Conservation (phyloP, 1,139 yeast genomes). For the Taphrina flavorubra region DNA sequence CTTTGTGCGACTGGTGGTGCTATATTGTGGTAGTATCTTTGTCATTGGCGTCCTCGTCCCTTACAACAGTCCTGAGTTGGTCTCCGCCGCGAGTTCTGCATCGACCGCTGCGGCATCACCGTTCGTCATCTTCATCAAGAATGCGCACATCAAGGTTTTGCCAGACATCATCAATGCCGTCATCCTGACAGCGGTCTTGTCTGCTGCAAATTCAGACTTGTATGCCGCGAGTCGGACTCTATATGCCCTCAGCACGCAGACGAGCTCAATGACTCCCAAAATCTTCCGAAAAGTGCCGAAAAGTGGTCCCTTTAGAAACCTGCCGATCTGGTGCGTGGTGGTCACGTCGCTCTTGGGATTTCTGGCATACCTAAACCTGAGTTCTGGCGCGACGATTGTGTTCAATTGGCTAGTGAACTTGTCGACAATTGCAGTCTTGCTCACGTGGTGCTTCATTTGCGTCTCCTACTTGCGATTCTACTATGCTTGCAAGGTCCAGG, state of each 20-base stretch:
- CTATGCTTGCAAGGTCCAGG: conserved; percentile 45
- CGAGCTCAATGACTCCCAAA: conserved; percentile 63
- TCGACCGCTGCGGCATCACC: conserved; percentile 64
- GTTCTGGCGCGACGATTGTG: conserved; percentile 68
- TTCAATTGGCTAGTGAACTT: conserved; percentile 85
- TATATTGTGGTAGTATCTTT: conserved; percentile 78
- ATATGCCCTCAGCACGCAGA: conserved; percentile 62
- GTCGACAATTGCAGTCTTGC: conserved; percentile 64
- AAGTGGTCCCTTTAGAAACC: conserved; percentile 57
- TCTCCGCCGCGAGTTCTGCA: conserved; percentile 51
- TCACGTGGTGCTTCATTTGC: conserved; percentile 61
- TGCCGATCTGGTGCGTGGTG: conserved; percentile 60
- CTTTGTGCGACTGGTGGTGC: conserved; percentile 75
- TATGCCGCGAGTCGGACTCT: conserved; percentile 67
- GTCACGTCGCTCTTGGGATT: conserved; percentile 56
- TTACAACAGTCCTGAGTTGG: conserved; percentile 63
- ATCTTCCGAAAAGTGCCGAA: conserved; percentile 62
- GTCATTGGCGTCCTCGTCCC: conserved; percentile 72
- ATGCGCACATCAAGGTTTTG: conserved; percentile 71
- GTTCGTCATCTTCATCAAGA: conserved; percentile 72
- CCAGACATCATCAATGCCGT: conserved; percentile 79
- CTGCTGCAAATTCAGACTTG: conserved; percentile 77
- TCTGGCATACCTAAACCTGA: conserved; percentile 70
- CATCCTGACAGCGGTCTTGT: conserved; percentile 68
- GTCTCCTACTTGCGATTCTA: conserved; percentile 50